Base-by-base conservation (phyloP, 352 stramenopile genomes). In the Phytopythium kandeliae region DNA sequence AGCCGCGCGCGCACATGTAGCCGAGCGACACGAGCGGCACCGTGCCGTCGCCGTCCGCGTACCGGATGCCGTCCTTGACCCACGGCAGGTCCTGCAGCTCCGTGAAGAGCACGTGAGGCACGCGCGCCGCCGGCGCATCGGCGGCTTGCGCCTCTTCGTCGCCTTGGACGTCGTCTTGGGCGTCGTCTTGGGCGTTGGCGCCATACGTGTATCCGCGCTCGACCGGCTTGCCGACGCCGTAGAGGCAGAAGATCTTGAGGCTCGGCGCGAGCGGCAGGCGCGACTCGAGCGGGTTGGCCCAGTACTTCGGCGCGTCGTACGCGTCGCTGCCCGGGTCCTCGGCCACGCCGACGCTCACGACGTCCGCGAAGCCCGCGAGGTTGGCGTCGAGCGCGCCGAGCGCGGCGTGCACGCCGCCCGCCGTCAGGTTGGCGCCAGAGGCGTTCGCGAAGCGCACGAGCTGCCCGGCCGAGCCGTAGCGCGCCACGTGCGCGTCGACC, bases 231-330 rank as follows among this genome's bases (percentile, higher is more conserved):
- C 91, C 90, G 16, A 96, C 74, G 42, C 95, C 95, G 69, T 98
- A 98, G 10, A 98, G 65, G 43, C 95, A 98, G 56, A 97, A 97
- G 17, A 98, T 71, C 51, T 96, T 97, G 58, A 98, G 73, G 31
- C 83, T 93, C 4, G 95, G 91, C 17, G 95, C 95, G 28, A 84
- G 62, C 7, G 95, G 95, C 13, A 98, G 69, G 31, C 82, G 66
- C 17, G 87, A 81, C 47, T 77, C 69, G 7, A 97, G 67, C 35
- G 89, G 82, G 65, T 98, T 97, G 24, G 88, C 81, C 86, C 86
- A 96, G 65, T 89, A 80, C 58, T 78, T 80, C 1, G 60, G 63
- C 15, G 69, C 41, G 40, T 89, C 75, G 47, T 85, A 89, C 41
- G 86, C 62, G 17, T 62, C 34, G 22, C 61, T 45, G 2, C 62